Evolutionary conservation across 228 moss, liverwort and hornwort species (phyloP).

Genomic region (Sphagnum magellanicum): DNA sequence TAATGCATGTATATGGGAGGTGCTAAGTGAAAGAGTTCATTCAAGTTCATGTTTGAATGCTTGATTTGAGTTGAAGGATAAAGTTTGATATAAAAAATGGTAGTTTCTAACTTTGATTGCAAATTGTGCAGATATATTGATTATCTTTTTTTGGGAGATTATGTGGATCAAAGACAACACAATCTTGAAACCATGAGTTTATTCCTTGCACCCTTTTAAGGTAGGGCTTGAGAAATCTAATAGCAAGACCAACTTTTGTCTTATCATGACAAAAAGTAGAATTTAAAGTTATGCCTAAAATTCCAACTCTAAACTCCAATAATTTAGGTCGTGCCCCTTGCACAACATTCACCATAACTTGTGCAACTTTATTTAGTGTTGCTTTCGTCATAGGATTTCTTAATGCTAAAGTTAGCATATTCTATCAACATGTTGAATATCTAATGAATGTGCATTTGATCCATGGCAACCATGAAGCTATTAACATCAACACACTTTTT

Average conservation of each 20-base stretch:
- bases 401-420: not conserved
- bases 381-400: too few species aligned
- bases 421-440: constrained; percentile 52
- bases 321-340: too few species aligned
- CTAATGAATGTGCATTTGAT: constrained; percentile 77
- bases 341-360: too few species aligned
- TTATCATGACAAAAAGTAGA: too few species aligned
- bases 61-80: not conserved
- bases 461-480: constrained; percentile 84
- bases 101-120: not conserved
- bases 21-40: not conserved
- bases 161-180: constrained; percentile 82
- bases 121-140: constrained; percentile 57
- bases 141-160: constrained; percentile 82
- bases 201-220: constrained; percentile 8
- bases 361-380: too few species aligned
- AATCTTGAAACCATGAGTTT: constrained; percentile 82
- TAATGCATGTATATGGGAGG: too few species aligned
- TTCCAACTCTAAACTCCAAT: too few species aligned
- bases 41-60: not conserved
- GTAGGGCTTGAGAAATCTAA: too few species aligned
- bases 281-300: too few species aligned
- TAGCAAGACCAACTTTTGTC: too few species aligned
- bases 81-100: not conserved
- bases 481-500: constrained; percentile 79